Percentiles rank a stretch among this genome's conserved stretches.
Conservation (phyloP, 306 rosid species). For the Prunus salicina region DNA sequence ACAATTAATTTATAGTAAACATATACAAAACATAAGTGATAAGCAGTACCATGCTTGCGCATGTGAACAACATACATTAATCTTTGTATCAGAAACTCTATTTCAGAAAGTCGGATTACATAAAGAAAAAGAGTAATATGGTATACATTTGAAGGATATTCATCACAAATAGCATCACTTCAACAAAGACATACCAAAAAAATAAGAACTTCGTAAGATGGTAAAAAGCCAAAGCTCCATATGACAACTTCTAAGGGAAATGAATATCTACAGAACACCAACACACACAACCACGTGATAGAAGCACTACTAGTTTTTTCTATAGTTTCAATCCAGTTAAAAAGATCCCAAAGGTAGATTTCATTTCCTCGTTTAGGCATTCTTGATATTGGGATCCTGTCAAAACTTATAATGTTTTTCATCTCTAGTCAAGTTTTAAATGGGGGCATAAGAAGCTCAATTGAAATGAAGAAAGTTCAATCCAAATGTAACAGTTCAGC, state of each 20-base stretch:
- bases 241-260: conserved; percentile 6
- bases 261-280: not conserved
- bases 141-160: not conserved
- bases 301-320: not conserved
- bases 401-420: not conserved
- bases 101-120: not conserved
- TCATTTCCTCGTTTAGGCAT: not conserved
- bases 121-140: not conserved
- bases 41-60: not conserved
- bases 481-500: not conserved
- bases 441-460: not conserved
- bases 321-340: not conserved
- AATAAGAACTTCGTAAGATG: not conserved
- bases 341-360: not conserved
- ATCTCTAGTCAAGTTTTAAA: not conserved
- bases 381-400: not conserved
- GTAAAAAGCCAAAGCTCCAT: not conserved
- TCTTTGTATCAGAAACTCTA: not conserved
- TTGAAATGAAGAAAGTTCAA: not conserved
- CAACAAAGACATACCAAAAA: conserved; percentile 13
- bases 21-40: not conserved
- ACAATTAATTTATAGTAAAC: not conserved
- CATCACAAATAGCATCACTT: not conserved
- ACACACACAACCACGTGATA: not conserved
- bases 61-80: not conserved